A percentile compares a stretch with the other conserved stretches of the same genome.
These are phyloP conservation scores for Plenodomus tracheiphilus DNA, from an alignment of 2,329 filamentous ascomycete species.

Conservation along the genomic window DNA sequence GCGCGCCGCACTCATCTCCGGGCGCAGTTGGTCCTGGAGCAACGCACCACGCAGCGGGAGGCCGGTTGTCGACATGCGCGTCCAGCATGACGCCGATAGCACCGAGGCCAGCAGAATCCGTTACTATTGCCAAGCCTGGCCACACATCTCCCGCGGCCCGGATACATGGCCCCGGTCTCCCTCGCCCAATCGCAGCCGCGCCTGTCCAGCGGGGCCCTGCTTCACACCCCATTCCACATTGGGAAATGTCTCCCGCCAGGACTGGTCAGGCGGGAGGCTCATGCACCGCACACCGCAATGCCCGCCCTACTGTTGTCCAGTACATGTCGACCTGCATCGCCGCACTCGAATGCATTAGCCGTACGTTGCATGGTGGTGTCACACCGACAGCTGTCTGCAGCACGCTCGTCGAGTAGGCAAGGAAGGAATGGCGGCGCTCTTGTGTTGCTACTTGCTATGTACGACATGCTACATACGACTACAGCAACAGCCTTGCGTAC, in stretches of 20 bases:
- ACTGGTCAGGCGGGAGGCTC: not conserved
- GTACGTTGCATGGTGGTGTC: not conserved
- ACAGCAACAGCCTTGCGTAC: not conserved
- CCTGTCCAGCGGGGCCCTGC: not conserved
- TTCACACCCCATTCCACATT: not conserved
- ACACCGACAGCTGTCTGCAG: not conserved
- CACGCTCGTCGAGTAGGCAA: not conserved
- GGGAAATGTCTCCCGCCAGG: not conserved
- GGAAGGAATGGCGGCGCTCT: not conserved
- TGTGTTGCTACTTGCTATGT: constrained; percentile 3
- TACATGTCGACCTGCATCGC: not conserved
- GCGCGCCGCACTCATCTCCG: not conserved
- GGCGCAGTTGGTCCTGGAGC: no score
- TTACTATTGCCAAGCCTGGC: not conserved
- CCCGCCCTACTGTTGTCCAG: not conserved
- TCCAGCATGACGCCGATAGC: constrained; percentile 1
- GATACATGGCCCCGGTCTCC: not conserved
- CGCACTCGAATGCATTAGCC: no score
- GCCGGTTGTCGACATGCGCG: not conserved
- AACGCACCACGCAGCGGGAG: not conserved
- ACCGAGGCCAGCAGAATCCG: constrained; percentile 11
- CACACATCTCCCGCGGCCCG: not conserved
- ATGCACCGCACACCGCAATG: not conserved
- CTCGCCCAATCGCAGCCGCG: not conserved
- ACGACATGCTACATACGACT: not conserved